phyloP scores from a whole-genome alignment of 441 rosid genomes.

The Gossypium aridum region DNA sequence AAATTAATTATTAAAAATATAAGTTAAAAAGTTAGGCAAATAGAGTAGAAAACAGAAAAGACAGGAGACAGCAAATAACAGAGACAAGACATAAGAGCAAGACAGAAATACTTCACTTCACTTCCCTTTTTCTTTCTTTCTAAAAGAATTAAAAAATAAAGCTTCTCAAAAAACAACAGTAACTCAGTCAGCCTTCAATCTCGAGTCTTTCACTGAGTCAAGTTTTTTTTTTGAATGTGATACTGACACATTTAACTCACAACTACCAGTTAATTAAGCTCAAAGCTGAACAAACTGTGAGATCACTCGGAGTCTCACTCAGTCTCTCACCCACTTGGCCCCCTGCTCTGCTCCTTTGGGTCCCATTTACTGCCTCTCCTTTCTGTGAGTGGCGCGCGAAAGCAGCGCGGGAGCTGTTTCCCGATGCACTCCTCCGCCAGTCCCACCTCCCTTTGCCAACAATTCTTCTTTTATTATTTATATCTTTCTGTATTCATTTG shows the following conservation, averaged over 20 bases:
- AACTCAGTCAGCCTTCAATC: not conserved
- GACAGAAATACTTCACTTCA: conserved; percentile 30
- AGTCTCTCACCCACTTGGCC: not conserved
- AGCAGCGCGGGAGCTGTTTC: conserved; percentile 92
- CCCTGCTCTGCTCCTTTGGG: not conserved
- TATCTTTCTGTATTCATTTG: no score
- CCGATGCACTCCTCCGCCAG: conserved; percentile 30
- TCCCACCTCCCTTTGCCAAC: not conserved
- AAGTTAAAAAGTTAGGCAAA: not conserved
- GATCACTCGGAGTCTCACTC: no score
- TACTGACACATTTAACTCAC: not conserved
- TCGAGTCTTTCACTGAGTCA: not conserved
- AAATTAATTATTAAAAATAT: no score
- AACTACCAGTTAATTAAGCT: not conserved
- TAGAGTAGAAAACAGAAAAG: not conserved
- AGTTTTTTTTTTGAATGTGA: not conserved
- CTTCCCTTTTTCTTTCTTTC: not conserved
- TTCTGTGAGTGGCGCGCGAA: conserved; percentile 56
- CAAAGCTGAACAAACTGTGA: no score
- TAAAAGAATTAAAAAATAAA: no score
- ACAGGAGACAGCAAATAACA: not conserved
- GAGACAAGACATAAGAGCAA: conserved; percentile 21
- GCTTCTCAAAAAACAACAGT: conserved; percentile 3
- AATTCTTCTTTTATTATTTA: not conserved
- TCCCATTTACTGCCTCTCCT: conserved; percentile 12